A percentile compares a stretch with the other conserved stretches of the same genome.
Evolutionary conservation across 306 rosid genomes (phyloP).

Genomic region (Lathyrus oleraceus): DNA sequence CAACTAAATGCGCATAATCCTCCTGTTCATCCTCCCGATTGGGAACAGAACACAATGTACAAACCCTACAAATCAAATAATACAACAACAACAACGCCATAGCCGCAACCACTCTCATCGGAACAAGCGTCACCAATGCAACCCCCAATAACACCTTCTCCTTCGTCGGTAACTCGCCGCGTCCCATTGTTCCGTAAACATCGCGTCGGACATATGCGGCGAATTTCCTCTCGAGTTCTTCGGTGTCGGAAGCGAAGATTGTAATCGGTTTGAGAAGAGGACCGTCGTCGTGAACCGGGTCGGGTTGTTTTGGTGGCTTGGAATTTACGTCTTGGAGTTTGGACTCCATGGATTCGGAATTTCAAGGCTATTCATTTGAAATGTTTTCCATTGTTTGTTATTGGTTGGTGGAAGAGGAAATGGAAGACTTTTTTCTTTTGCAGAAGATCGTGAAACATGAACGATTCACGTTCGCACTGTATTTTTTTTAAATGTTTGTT

Average conservation of each 20-base stretch:
- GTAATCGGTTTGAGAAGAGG: constrained; percentile 63
- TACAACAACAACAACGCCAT: constrained; percentile 52
- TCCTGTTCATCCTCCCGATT: constrained; percentile 67
- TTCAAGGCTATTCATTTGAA: background rate
- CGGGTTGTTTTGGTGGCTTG: constrained; percentile 38
- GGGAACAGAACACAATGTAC: constrained; percentile 63
- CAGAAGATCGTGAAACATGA: background rate
- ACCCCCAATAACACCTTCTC: constrained; percentile 71
- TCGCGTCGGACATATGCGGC: constrained; percentile 72
- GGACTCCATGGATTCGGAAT: constrained; percentile 27
- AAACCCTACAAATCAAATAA: constrained; percentile 71
- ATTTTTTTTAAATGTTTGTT: background rate
- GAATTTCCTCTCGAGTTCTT: constrained; percentile 70
- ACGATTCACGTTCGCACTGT: constrained; percentile 20
- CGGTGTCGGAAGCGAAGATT: constrained; percentile 30
- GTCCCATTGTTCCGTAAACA: constrained; percentile 78
- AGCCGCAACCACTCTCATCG: constrained; percentile 55
- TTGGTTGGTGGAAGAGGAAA: background rate
- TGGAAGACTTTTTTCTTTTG: background rate
- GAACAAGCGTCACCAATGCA: constrained; percentile 71
- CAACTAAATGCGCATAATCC: constrained; percentile 70
- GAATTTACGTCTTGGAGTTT: constrained; percentile 57
- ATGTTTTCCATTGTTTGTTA: background rate
- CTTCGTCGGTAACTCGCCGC: constrained; percentile 62
- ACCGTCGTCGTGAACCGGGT: constrained; percentile 41